Evolutionary conservation across 2,329 filamentous ascomycete genomes (phyloP), one percentile per base, ranked within the genome.

Genomic region (Dactylonectria macrodidyma): DNA sequence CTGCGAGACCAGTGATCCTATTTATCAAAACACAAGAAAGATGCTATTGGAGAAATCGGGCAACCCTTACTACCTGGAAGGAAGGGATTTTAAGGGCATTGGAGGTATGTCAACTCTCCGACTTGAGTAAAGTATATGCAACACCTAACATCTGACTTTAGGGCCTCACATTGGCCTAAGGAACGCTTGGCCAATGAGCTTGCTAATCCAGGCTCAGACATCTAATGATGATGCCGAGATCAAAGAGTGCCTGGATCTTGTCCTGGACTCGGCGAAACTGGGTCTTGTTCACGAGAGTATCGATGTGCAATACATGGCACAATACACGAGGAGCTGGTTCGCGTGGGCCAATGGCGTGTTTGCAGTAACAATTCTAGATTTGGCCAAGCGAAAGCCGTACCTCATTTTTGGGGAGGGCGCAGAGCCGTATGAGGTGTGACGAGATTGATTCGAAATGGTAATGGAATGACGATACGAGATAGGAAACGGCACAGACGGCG

Each of bases 281-380:
- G 96, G 96, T 0, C 83, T 99, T 56, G 87, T 99, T 2, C 95
- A 99, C 76, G 96, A 99, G 83, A 97, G 93, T 75, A 90, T 99
- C 47, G 90, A 97, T 76, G 95, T 98, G 5, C 91, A 95, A 68
- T 78, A 81, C 47, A 74, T 84, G 2, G 68, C 71, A n/a, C 83
- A 84, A 24, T 98, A 96, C 80, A 98, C 95, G 2, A 87, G 95
- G 71, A 94, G 92, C 77, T 98, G 95, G 95, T 98, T 98, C 80
- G 94, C 95, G 2, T 98, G 95, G 96, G 96, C 96, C 11, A 99
- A 99, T 75, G 96, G 94, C 1, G 94, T 99, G 11, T 98, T 97
- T 82, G 95, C 95, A 14, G 92, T 94, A 80, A 97, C 95, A 0
- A 94, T 99, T 52, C 83, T 99, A 59, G 94, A 98, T 83, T 79